A percentile compares a stretch with the other conserved stretches of the same genome.
phyloP scores from a whole-genome alignment of 805 yeast genomes.

The Wickerhamiella alocasiicola region DNA sequence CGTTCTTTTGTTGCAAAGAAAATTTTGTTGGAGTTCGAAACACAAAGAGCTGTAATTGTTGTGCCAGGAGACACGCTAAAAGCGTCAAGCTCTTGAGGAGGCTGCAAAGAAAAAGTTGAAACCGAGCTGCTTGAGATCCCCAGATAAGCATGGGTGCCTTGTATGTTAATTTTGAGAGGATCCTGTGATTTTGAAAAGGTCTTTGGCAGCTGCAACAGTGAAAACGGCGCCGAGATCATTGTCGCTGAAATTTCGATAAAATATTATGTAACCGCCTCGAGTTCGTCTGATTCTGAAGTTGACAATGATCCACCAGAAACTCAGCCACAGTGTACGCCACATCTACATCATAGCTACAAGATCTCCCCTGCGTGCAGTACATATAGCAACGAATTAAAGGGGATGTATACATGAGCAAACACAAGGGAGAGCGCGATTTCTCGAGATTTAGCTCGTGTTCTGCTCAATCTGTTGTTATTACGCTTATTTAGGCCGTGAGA shows the following conservation, averaged over 20 bases:
- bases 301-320: too few relatives aligned
- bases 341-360: too few relatives aligned
- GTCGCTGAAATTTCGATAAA: not conserved
- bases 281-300: too few relatives aligned
- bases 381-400: too few relatives aligned
- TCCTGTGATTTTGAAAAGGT: constrained; percentile 1
- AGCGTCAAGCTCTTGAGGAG: constrained; percentile 27
- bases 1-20: constrained; percentile 24
- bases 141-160: constrained; percentile 15
- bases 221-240: constrained; percentile 22
- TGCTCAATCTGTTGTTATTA: too few relatives aligned
- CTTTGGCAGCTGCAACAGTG: constrained; percentile 20
- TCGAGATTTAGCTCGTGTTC: too few relatives aligned
- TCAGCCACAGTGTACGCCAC: too few relatives aligned
- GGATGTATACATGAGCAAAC: too few relatives aligned
- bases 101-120: constrained; percentile 21
- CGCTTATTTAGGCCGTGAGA: too few relatives aligned
- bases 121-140: constrained; percentile 27
- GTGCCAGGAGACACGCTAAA: constrained; percentile 27
- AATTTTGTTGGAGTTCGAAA: constrained; percentile 6
- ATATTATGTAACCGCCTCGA: constrained; percentile 10
- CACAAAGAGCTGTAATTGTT: constrained; percentile 20
- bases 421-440: too few relatives aligned
- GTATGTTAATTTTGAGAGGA: constrained; percentile 11
- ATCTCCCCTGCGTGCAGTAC: too few relatives aligned